Conservation (phyloP, 176 grass and related monocot genomes). For the Urochloa ruziziensis region DNA sequence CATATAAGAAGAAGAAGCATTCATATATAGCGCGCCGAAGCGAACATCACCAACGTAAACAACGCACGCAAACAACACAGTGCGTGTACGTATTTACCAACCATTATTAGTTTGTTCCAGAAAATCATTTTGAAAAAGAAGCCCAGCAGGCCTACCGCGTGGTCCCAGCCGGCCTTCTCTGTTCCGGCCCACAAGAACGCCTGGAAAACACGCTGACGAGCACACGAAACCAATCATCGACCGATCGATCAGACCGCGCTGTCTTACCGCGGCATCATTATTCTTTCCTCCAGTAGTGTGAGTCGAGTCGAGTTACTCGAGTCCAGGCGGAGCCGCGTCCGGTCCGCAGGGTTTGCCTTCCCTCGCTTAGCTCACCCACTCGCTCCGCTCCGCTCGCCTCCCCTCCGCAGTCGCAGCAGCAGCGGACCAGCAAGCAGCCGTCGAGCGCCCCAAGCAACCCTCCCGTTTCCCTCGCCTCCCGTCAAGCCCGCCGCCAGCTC, state of each 20-base stretch:
- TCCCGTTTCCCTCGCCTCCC: background rate
- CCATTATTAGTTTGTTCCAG: too few species aligned
- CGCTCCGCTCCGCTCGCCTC: too few species aligned
- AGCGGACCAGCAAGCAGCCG: background rate
- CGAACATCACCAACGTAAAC: too few species aligned
- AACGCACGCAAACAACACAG: too few species aligned
- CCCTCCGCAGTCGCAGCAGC: background rate
- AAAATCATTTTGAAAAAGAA: too few species aligned
- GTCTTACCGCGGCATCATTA: background rate
- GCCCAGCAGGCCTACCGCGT: background rate
- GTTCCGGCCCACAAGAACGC: background rate
- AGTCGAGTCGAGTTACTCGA: too few species aligned
- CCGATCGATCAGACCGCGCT: background rate
- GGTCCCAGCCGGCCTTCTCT: too few species aligned
- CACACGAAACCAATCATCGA: background rate
- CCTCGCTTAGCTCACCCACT: background rate
- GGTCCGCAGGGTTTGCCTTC: background rate
- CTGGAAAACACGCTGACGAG: background rate
- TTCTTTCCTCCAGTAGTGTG: background rate
- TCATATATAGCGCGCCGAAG: too few species aligned
- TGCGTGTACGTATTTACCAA: too few species aligned
- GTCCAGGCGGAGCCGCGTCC: background rate
- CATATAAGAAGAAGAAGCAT: too few species aligned
- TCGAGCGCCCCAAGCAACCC: background rate
- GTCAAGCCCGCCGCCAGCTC: background rate